These are phyloP conservation scores for Bruguiera sexangula DNA, from an alignment of 345 rosid species.

Conservation along the genomic window DNA sequence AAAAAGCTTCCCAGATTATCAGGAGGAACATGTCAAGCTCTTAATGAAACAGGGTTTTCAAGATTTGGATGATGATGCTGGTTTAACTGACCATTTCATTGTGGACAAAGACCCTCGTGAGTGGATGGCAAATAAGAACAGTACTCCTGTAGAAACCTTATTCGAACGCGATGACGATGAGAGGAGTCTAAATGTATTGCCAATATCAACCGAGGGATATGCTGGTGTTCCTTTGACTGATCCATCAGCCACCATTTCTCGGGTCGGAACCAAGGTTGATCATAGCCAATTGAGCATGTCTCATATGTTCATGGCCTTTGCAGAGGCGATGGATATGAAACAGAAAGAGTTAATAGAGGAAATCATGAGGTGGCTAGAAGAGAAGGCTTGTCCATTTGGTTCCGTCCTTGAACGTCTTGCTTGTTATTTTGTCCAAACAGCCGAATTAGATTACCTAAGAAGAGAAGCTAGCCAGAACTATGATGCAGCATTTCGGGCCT, in stretches of 20 bases:
- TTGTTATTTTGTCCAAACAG: not conserved
- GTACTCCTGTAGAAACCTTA: no score
- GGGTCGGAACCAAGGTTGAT: not conserved
- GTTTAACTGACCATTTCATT: not conserved
- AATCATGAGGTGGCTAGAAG: not conserved
- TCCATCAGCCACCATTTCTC: not conserved
- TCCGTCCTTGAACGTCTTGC: conserved; percentile 1
- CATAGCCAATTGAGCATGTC: not conserved
- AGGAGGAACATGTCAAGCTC: not conserved
- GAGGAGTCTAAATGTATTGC: not conserved
- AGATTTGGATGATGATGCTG: not conserved
- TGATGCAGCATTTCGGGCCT: not conserved
- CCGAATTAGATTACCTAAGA: not conserved
- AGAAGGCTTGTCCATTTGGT: not conserved
- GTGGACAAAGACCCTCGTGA: not conserved
- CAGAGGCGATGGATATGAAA: not conserved
- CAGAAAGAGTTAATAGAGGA: not conserved
- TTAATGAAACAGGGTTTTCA: not conserved
- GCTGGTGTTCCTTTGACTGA: not conserved
- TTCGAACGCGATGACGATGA: not conserved
- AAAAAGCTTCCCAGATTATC: not conserved
- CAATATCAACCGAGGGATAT: no score
- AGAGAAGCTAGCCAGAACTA: conserved; percentile 1
- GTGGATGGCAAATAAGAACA: not conserved
- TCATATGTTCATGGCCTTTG: not conserved